Base-by-base conservation (phyloP, 139 green algal species). In the Tetradesmus lagerheimii region DNA sequence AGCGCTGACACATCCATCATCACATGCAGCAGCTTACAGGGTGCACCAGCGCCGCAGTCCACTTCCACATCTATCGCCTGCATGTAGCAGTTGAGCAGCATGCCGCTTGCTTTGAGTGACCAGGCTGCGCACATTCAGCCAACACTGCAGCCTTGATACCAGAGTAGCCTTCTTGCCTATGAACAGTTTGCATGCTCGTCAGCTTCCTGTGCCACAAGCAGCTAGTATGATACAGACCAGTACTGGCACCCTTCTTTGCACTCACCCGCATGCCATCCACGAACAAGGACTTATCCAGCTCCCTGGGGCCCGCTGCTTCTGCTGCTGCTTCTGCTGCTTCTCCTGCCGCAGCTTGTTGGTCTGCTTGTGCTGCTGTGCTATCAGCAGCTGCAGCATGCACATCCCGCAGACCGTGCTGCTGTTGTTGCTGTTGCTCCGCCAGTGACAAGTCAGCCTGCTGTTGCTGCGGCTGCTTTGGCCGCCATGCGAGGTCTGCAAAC, bases 41-140 rank as follows among this genome's bases (percentile, higher is more conserved):
- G 85, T 37, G 92, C 38, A 27, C 91, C 92, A 35, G 92, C 90
- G 37, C 93, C 94, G 47, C 93, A 89, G 18, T 91, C 80, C 25
- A 97, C 89, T 74, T 96, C 92, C 35, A 95, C 93, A 38, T 96
- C 94, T 80, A 96, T 93, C 11, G 88, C 91, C 90, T 95, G 25
- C 80, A 85, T 43, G 41, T 23, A 85, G n/a, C 14, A 23, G 39
- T 18, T 23, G n/a, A 37, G 35, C 78, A 84, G 8, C 39, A 83
- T 2, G 35, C 20, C 16, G 50, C 20, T 64, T 4, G n/a, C n/a
- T n/a, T n/a, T n/a, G n/a, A n/a, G n/a, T n/a, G n/a, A n/a, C n/a
- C n/a, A n/a, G n/a, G n/a, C n/a, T n/a, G n/a, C n/a, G n/a, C n/a
- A n/a, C n/a, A n/a, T n/a, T n/a, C n/a, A n/a, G n/a, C n/a, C n/a